Conservation (phyloP, 2,329 filamentous ascomycete species). For the Cephalotrichum gorgonifer region DNA sequence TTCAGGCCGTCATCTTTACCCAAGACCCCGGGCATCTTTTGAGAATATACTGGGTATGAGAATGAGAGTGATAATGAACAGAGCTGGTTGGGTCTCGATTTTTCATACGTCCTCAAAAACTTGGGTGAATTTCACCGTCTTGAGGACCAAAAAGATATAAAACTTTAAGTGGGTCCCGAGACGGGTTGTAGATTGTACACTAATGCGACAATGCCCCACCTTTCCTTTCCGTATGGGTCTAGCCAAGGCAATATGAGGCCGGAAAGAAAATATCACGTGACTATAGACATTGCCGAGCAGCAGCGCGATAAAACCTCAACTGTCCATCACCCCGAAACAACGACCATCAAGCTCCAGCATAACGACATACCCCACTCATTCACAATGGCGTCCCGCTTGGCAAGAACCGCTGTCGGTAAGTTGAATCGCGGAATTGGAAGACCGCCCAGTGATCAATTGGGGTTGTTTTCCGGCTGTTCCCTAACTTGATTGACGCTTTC, state of each 20-base stretch:
- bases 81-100: neutral
- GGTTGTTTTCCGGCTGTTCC: slow-evolving; percentile 12
- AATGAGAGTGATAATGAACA: neutral
- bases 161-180: slow-evolving; percentile 13
- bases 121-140: neutral
- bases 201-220: no score
- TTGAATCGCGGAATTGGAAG: slow-evolving; percentile 15
- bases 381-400: slow-evolving; percentile 97
- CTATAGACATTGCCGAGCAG: slow-evolving; percentile 23
- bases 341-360: slow-evolving; percentile 30
- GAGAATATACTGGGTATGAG: neutral
- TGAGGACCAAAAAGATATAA: neutral
- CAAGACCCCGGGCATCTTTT: slow-evolving; percentile 7
- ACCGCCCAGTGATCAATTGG: slow-evolving; percentile 17
- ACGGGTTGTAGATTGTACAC: no score
- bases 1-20: slow-evolving; percentile 27
- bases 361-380: slow-evolving; percentile 39
- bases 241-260: no score
- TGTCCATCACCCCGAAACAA: slow-evolving; percentile 31
- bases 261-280: slow-evolving; percentile 27
- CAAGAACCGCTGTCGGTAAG: slow-evolving; percentile 90
- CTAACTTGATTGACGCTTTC: slow-evolving; percentile 11
- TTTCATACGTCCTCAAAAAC: neutral
- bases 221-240: no score
- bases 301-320: slow-evolving; percentile 42